Conservation (phyloP, 2,329 filamentous ascomycete species). For the Nothopassalora personata region DNA sequence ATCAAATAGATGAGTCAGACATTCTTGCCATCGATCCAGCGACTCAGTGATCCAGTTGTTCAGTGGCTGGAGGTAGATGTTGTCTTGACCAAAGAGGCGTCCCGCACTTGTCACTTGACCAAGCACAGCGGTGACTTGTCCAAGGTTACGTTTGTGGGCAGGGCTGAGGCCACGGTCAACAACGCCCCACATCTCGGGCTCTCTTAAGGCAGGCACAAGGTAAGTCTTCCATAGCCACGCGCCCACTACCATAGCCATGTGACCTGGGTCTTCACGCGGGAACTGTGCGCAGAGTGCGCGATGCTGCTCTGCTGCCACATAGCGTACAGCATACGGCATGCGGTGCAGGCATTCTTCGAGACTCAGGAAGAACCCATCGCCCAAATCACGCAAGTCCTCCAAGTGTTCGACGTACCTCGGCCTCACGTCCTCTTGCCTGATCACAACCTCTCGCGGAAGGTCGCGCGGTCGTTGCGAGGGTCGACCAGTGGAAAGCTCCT, state of each 20-base stretch:
- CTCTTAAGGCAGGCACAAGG: conserved; percentile 79
- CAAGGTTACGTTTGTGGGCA: conserved; percentile 85
- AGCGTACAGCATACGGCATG: conserved; percentile 90
- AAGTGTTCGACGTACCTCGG: conserved; percentile 91
- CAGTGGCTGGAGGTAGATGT: conserved; percentile 89
- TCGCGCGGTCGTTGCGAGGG: conserved; percentile 76
- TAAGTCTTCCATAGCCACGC: conserved; percentile 95
- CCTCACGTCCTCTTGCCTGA: conserved; percentile 88
- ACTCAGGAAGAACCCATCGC: conserved; percentile 78
- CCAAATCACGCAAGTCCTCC: conserved; percentile 88
- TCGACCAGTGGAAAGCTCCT: conserved; percentile 85
- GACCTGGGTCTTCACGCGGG: conserved; percentile 68
- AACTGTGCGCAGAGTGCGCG: conserved; percentile 72
- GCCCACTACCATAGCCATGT: conserved; percentile 75
- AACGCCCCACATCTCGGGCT: conserved; percentile 88
- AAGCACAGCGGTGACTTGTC: conserved; percentile 86
- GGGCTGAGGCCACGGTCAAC: conserved; percentile 84
- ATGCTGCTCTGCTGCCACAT: conserved; percentile 80
- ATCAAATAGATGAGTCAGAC: conserved; percentile 71
- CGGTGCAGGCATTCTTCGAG: conserved; percentile 78
- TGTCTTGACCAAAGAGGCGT: conserved; percentile 84
- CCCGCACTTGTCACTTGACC: conserved; percentile 83
- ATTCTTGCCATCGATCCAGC: conserved; percentile 69
- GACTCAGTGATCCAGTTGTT: conserved; percentile 88
- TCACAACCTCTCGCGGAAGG: conserved; percentile 86